These are phyloP conservation scores for Trapa bicornis DNA, from an alignment of 345 rosid genomes.

Conservation along the genomic window DNA sequence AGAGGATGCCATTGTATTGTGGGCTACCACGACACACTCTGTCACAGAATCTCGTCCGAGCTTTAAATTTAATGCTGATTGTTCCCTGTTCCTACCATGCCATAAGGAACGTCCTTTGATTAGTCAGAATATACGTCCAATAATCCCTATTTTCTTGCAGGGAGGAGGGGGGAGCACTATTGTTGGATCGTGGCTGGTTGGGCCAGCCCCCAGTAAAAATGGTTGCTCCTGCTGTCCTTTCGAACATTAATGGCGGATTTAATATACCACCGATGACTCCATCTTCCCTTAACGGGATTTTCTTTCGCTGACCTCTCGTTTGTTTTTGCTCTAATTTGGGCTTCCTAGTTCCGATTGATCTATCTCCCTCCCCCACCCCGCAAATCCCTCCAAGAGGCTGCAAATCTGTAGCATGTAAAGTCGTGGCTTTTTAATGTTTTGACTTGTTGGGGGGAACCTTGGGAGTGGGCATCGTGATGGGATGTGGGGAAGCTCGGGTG, in stretches of 20 bases:
- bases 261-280: background rate
- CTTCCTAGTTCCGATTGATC: background rate
- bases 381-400: background rate
- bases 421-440: background rate
- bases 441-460: constrained; percentile 3
- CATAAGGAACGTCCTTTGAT: background rate
- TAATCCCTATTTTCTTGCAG: background rate
- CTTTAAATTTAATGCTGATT: background rate
- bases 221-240: background rate
- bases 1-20: background rate
- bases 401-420: background rate
- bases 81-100: background rate
- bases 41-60: background rate
- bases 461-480: constrained; percentile 1
- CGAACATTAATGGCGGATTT: background rate
- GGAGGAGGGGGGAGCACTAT: background rate
- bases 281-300: background rate
- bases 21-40: background rate
- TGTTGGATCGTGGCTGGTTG: background rate
- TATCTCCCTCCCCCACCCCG: background rate
- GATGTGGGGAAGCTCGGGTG: background rate
- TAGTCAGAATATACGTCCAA: too few species aligned
- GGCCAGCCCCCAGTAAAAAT: background rate
- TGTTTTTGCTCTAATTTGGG: background rate
- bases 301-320: background rate